Conservation (phyloP, 176 grass and related monocot genomes). For the Musa itinerans region DNA sequence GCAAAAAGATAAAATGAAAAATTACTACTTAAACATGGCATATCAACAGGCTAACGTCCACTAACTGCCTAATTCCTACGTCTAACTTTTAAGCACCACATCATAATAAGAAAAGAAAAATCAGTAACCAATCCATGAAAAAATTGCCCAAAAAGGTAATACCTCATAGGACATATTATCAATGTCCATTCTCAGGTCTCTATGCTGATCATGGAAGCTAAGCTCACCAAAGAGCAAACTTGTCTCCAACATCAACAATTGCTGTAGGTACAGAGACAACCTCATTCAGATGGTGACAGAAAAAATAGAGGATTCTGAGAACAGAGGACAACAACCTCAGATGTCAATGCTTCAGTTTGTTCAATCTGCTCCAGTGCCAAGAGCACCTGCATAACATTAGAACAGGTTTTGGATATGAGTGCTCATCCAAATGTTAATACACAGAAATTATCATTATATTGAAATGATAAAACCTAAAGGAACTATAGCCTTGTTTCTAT, state of each 20-base stretch:
- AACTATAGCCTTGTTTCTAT: background rate
- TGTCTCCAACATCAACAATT: slow-evolving; percentile 59
- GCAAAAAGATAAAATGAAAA: too few species aligned
- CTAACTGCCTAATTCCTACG: too few species aligned
- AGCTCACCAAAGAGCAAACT: slow-evolving; percentile 16
- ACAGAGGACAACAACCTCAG: slow-evolving; percentile 37
- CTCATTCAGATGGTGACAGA: background rate
- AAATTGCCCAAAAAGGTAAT: background rate
- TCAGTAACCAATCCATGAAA: background rate
- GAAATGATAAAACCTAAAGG: background rate
- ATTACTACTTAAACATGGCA: too few species aligned
- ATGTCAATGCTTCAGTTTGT: slow-evolving; percentile 53
- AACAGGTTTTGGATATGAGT: background rate
- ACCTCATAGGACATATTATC: slow-evolving; percentile 25
- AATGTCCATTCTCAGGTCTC: slow-evolving; percentile 23
- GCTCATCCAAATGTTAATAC: background rate
- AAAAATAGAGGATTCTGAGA: background rate
- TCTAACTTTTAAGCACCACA: background rate
- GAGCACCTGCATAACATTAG: slow-evolving; percentile 43
- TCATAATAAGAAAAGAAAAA: background rate
- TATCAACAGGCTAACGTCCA: too few species aligned
- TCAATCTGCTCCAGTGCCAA: slow-evolving; percentile 64
- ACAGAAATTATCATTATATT: background rate
- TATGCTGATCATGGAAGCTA: slow-evolving; percentile 8
- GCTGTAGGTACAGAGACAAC: slow-evolving; percentile 33